These are phyloP conservation scores for Huntiella abstrusa DNA, from an alignment of 2,329 filamentous ascomycete genomes.

Conservation along the genomic window DNA sequence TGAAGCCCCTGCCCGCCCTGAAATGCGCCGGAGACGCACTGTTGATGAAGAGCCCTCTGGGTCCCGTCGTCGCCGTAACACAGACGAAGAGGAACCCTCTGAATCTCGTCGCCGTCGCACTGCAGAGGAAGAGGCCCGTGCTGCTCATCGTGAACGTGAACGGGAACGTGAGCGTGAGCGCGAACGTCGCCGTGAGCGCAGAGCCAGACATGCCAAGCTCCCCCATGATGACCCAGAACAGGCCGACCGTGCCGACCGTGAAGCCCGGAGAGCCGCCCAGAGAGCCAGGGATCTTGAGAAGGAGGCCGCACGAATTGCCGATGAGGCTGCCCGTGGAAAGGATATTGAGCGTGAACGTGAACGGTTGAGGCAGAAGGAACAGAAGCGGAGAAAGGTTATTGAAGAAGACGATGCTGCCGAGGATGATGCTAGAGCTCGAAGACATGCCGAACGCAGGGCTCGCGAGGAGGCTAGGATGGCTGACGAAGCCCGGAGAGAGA, in stretches of 20 bases:
- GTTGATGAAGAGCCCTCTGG: neutral
- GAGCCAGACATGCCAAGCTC: conserved; percentile 27
- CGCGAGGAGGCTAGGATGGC: conserved; percentile 1
- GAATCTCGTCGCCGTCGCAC: conserved; percentile 2
- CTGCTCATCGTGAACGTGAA: conserved; percentile 16
- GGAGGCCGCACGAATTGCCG: conserved; percentile 30
- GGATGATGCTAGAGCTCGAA: neutral
- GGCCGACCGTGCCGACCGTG: conserved; percentile 33
- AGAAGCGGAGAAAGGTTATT: neutral
- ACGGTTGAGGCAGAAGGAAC: neutral
- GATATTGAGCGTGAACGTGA: conserved; percentile 25
- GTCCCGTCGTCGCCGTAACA: conserved; percentile 2
- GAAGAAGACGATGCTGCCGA: neutral
- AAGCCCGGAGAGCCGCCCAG: conserved; percentile 44
- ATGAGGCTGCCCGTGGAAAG: conserved; percentile 37
- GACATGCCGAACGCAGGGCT: conserved; percentile 1
- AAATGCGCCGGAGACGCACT: conserved; percentile 1
- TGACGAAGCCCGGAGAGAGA: neutral
- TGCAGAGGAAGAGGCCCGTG: neutral
- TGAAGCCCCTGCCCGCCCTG: neutral
- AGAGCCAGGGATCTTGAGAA: conserved; percentile 36
- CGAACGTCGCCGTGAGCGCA: conserved; percentile 28
- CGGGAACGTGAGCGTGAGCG: conserved; percentile 20
- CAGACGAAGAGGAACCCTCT: neutral
- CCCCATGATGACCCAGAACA: conserved; percentile 18